Conservation (phyloP, 176 grass and related monocot species). For the Bromus sterilis region DNA sequence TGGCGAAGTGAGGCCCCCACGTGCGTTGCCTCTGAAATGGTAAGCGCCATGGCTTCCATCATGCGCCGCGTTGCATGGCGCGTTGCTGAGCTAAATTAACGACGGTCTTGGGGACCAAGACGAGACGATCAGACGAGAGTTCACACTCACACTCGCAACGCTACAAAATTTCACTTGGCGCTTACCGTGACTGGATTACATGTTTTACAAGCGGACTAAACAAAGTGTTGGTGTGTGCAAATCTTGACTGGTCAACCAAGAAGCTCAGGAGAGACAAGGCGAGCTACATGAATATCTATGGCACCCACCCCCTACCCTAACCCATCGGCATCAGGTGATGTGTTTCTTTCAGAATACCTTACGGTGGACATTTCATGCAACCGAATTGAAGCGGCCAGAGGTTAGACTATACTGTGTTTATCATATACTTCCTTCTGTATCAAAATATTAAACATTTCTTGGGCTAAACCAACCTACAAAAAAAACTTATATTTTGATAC, state of each 20-base stretch:
- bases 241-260: neutral
- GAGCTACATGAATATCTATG: neutral
- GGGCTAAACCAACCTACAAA: no score
- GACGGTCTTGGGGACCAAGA: neutral
- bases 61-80: neutral
- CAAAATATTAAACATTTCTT: no score
- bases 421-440: no score
- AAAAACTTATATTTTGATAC: no score
- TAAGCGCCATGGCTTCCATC: neutral
- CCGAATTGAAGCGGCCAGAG: neutral
- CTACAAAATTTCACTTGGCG: neutral
- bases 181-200: neutral
- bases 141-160: neutral
- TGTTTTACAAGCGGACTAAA: neutral
- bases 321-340: neutral
- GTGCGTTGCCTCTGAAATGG: neutral
- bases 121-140: neutral
- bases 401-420: no score
- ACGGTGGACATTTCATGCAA: neutral
- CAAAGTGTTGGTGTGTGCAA: neutral
- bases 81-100: neutral
- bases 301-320: neutral
- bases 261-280: neutral
- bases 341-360: neutral
- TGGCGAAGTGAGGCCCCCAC: neutral